Evolutionary conservation across 225 moss, liverwort and hornwort species (phyloP), one percentile per base, ranked within the genome.

Genomic region (Antitrichia curtipendula): DNA sequence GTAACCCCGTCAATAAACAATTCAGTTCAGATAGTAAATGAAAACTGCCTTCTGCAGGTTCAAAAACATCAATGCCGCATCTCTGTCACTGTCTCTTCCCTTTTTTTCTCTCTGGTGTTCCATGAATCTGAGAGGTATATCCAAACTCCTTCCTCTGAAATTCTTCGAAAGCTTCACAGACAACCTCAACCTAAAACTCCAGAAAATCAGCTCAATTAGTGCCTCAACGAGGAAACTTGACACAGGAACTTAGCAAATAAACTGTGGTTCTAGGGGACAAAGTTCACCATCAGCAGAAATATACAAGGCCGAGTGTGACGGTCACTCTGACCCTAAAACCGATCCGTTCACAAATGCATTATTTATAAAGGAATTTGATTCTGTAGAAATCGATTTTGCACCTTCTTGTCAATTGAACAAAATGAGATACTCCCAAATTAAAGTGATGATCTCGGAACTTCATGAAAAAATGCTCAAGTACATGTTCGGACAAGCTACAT

Each of bases 121-220:
- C 92, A 82, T 95, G 96, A 78, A 97, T 94, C 91, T 97, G 97
- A 36, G 95, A 90, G 75, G 94, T 95, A 34, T 94, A 93, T 13
- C 97, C 97, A 82, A 96, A 97, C 52, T 94, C 93, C 90, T 95
- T 95, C 64, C 95, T 87, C 78, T 97, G 97, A 88, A 92, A 95
- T 83, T 97, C 95, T 80, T 97, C 97, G 57, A 97, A 97, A 72
- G 97, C 97, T 87, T 97, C 97, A 54, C 95, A 91, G 45, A 96
- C 92, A n/a, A 88, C 92, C 88, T 95, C 95, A 84, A 97, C 95
- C 96, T 97, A 65, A 69, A 82, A 83, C 87, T 71, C 72, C 85
- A 81, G 79, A 57, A 79, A 53, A 66, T 13, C n/a, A 45, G n/a
- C 47, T 20, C 6, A 13, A 57, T 61, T 78, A 75, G 75, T 84